Evolutionary conservation across 768 basidiomycete genomes (phyloP).

Genomic region (Russula emetica): DNA sequence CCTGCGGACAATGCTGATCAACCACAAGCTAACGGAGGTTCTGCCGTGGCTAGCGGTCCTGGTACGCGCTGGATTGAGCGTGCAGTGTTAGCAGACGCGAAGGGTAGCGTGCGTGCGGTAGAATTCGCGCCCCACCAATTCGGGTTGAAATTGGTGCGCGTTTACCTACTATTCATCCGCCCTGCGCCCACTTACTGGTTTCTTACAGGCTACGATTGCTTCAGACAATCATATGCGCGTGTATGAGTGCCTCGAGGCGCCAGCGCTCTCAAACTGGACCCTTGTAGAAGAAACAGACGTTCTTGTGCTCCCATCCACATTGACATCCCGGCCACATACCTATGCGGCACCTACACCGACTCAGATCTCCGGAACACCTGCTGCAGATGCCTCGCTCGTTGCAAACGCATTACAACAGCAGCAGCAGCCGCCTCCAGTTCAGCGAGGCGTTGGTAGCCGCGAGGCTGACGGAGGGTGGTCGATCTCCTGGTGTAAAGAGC

Average conservation of each 20-base stretch:
- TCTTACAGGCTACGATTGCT: constrained; percentile 72
- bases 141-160: constrained; percentile 78
- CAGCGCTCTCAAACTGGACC: constrained; percentile 66
- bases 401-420: constrained; percentile 60
- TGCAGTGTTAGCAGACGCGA: constrained; percentile 73
- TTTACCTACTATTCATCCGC: constrained; percentile 14
- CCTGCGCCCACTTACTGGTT: background rate
- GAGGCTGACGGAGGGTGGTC: constrained; percentile 93
- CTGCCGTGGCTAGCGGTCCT: constrained; percentile 22
- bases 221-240: constrained; percentile 84
- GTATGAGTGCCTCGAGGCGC: constrained; percentile 85
- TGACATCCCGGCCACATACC: constrained; percentile 47
- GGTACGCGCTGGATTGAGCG: constrained; percentile 63
- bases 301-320: constrained; percentile 46
- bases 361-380: constrained; percentile 49
- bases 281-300: constrained; percentile 76
- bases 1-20: constrained; percentile 32
- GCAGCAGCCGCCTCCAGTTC: constrained; percentile 32
- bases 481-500: constrained; percentile 92
- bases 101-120: constrained; percentile 78
- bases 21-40: constrained; percentile 31
- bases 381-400: constrained; percentile 53
- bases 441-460: constrained; percentile 52
- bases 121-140: constrained; percentile 87
- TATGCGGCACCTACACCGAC: constrained; percentile 68